phyloP scores from a whole-genome alignment of 495 filamentous ascomycete species.

The Penicillium pulvis region DNA sequence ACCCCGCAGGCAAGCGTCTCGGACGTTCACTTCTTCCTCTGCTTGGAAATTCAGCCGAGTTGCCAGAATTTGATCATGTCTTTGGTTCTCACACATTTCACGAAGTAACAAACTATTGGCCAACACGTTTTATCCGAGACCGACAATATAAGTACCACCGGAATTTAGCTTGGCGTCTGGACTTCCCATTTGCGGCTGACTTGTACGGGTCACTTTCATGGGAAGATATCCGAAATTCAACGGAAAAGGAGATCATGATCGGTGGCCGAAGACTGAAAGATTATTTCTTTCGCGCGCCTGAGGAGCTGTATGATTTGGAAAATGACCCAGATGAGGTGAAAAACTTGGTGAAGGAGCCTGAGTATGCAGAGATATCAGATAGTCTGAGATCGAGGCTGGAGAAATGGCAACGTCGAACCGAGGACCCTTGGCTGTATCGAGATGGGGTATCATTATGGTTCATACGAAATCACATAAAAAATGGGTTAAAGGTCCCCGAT shows the following conservation, averaged over 20 bases:
- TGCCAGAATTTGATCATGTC: slow-evolving; percentile 27
- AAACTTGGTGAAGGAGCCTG: slow-evolving; percentile 34
- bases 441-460: slow-evolving; percentile 39
- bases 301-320: slow-evolving; percentile 47
- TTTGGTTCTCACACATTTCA: slow-evolving; percentile 51
- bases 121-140: slow-evolving; percentile 40
- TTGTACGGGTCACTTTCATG: slow-evolving; percentile 40
- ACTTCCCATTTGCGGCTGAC: slow-evolving; percentile 48
- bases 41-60: slow-evolving; percentile 17
- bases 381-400: slow-evolving; percentile 31
- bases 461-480: slow-evolving; percentile 30
- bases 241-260: slow-evolving; percentile 26
- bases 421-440: slow-evolving; percentile 44
- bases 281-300: slow-evolving; percentile 42
- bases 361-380: slow-evolving; percentile 22
- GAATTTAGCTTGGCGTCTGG: slow-evolving; percentile 42
- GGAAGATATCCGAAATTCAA: slow-evolving; percentile 38
- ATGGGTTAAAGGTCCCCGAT: slow-evolving; percentile 41
- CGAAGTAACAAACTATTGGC: slow-evolving; percentile 47
- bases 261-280: slow-evolving; percentile 36
- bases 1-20: slow-evolving; percentile 5
- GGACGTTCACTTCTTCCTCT: slow-evolving; percentile 41
- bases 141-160: slow-evolving; percentile 45
- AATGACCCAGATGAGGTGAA: slow-evolving; percentile 40
- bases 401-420: slow-evolving; percentile 40